Base-by-base conservation (phyloP, 2,329 filamentous ascomycete genomes). In the Teratosphaeria destructans region DNA sequence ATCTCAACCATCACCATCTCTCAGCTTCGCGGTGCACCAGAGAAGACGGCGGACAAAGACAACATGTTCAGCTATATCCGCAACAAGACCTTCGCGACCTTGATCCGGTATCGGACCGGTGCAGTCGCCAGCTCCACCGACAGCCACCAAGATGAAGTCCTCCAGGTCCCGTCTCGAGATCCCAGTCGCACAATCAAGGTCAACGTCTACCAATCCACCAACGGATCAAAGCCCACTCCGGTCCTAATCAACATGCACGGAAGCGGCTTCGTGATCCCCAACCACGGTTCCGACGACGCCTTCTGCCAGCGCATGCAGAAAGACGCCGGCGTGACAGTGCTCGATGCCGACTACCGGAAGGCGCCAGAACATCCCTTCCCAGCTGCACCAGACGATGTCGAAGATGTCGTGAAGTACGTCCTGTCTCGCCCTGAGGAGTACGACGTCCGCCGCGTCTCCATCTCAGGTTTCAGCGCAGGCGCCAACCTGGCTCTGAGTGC, bases 291-390 rank as follows among this genome's bases (percentile, higher is more conserved):
- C 61, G 76, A 79, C 60, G 69, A 73, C 37, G 56, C 62, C 5
- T 79, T 72, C 64, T 77, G 74, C 59, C 67, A 68, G 7, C 67
- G 63, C 27, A 58, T 78, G 27, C 69, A 70, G 7, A 60, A 62
- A 1, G 64, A 71, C n/a, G 57, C 76, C 1, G 72, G 71, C 3
- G 73, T 70, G 39, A 67, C 76, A 3, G 73, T 72, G 23, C 65
- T 77, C 1, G 75, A 76, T 65, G 73, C 76, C 4, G 70, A 73
- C 29, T 77, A 77, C 60, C 68, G 75, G 63, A 71, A 78, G 16
- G 76, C 77, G 1, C 78, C 77, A 0, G 75, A 79, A 58, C 61
- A 76, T 61, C 71, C 72, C 3, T 80, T 78, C 62, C 77, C 77
- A 6, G 71, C 71, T 1, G 72, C 74, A 7, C 67, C 73, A 6